Evolutionary conservation across 2,329 filamentous ascomycete species (phyloP).

Genomic region (Golovinomyces cichoracearum): DNA sequence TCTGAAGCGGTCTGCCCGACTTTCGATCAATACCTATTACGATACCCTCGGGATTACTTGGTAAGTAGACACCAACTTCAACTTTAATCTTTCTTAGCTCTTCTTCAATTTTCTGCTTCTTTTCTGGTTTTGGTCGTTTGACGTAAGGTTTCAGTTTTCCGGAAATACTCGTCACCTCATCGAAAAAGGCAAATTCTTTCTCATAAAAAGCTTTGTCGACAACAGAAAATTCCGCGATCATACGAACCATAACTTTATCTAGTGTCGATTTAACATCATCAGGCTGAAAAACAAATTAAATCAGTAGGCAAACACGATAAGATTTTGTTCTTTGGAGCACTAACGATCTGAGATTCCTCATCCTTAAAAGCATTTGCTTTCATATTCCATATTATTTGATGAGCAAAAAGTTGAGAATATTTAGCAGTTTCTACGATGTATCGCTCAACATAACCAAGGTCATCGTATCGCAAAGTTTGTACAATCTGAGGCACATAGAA

Average conservation of each 20-base stretch:
- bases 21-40: constrained; percentile 96
- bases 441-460: constrained; percentile 75
- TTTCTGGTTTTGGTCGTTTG: constrained; percentile 76
- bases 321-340: constrained; percentile 11
- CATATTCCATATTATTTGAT: constrained; percentile 99
- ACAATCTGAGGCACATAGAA: constrained; percentile 98
- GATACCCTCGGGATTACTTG: constrained; percentile 86
- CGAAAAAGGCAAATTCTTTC: constrained; percentile 91
- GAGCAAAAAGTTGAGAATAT: constrained; percentile 92
- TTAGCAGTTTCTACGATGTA: constrained; percentile 95
- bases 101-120: constrained; percentile 98
- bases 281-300: constrained; percentile 25
- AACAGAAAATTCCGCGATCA: constrained; percentile 56
- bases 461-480: constrained; percentile 78
- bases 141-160: constrained; percentile 88
- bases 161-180: constrained; percentile 83
- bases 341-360: constrained; percentile 62
- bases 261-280: constrained; percentile 83
- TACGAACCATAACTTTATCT: constrained; percentile 63
- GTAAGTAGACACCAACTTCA: constrained; percentile 88
- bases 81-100: constrained; percentile 93
- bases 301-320: constrained; percentile 3
- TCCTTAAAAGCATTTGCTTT: constrained; percentile 98
- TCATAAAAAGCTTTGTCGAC: constrained; percentile 73
- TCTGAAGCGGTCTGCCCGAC: constrained; percentile 89